A percentile compares a stretch with the other conserved stretches of the same genome.
Conservation (phyloP, 2,329 filamentous ascomycete genomes). For the Botrytis galanthina region DNA sequence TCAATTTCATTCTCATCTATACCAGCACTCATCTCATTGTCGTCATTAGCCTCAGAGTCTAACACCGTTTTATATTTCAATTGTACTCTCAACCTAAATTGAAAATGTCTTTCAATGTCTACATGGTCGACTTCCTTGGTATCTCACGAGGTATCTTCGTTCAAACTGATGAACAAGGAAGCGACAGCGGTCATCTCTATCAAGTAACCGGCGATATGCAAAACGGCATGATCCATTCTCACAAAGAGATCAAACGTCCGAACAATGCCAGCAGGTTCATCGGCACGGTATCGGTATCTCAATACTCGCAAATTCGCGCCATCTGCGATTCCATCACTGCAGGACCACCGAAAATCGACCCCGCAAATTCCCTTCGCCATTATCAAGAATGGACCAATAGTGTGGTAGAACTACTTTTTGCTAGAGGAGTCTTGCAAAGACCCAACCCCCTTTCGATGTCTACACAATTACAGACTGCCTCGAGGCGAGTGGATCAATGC, state of each 20-base stretch:
- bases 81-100: not conserved
- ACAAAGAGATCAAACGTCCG: conserved; percentile 19
- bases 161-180: conserved; percentile 16
- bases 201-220: conserved; percentile 21
- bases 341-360: conserved; percentile 14
- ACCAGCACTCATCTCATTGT: not conserved
- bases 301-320: conserved; percentile 11
- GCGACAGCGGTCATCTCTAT: conserved; percentile 18
- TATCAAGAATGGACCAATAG: conserved; percentile 15
- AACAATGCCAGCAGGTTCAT: conserved; percentile 7
- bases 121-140: conserved; percentile 19
- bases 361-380: conserved; percentile 10
- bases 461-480: not conserved
- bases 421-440: not conserved
- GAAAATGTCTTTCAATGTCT: conserved; percentile 17
- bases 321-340: conserved; percentile 18
- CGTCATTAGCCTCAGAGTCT: not conserved
- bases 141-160: conserved; percentile 19
- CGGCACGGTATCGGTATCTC: conserved; percentile 18
- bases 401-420: not conserved
- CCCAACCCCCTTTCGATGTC: conserved; percentile 3
- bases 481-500: conserved; percentile 6
- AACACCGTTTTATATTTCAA: not conserved
- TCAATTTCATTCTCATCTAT: not conserved
- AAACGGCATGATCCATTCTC: conserved; percentile 19